Evolutionary conservation across 345 rosid genomes (phyloP).

Genomic region (Populus nigra): DNA sequence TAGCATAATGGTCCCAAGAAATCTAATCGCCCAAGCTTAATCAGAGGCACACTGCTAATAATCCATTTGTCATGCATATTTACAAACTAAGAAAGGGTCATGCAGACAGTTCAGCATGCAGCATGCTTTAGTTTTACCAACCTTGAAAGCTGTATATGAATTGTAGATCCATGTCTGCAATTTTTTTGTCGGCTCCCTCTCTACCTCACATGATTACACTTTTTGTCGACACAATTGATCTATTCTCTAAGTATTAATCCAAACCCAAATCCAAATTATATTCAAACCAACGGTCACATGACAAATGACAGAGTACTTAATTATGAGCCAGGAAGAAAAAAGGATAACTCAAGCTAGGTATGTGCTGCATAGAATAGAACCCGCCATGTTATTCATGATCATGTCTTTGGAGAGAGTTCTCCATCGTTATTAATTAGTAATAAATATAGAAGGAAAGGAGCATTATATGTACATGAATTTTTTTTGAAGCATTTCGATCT

Average conservation of each 20-base stretch:
- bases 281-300: slow-evolving; percentile 26
- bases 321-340: neutral
- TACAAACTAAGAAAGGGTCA: slow-evolving; percentile 6
- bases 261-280: slow-evolving; percentile 7
- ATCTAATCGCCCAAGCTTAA: neutral
- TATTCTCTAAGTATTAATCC: slow-evolving; percentile 1
- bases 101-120: neutral
- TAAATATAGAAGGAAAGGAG: neutral
- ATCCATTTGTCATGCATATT: slow-evolving; percentile 24
- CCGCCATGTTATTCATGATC: neutral
- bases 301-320: slow-evolving; percentile 6
- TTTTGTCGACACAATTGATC: slow-evolving; percentile 14
- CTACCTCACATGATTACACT: slow-evolving; percentile 9
- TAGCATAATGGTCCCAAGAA: slow-evolving; percentile 29
- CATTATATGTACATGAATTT: neutral
- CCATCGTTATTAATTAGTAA: neutral
- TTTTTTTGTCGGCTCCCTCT: slow-evolving; percentile 6
- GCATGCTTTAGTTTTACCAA: neutral
- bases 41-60: neutral
- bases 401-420: neutral
- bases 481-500: neutral
- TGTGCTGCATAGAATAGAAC: neutral
- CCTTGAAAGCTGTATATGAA: slow-evolving; percentile 14
- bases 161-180: neutral
- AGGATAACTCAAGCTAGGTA: neutral